Evolutionary conservation across 768 basidiomycete species (phyloP), one percentile per base, ranked within the genome.

Genomic region (Asterophora parasitica): DNA sequence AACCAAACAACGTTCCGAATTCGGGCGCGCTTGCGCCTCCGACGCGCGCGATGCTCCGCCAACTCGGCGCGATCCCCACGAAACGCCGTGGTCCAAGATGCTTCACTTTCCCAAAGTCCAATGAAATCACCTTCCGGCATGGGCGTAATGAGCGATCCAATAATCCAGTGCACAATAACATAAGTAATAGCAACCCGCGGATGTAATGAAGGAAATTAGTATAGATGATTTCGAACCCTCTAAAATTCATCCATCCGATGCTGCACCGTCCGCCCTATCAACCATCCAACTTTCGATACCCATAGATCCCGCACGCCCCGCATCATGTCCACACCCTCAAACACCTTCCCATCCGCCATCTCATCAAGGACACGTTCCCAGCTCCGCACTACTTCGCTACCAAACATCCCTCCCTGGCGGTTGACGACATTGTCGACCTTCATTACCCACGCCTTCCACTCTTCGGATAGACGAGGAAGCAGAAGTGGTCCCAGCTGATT

Each of bases 401-500:
- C 81, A 61, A 90, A 90, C 88, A 92, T 88, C 4, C 86, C 81
- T 4, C 80, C 86, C 51, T 84, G 73, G 11, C 65, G 70, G 58
- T 92, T 92, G 4, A 88, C 85, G 12, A 78, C 66, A 7, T 77
- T 69, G 55, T 90, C 86, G 26, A 92, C 74, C 39, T 74, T 74
- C 32, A 79, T 72, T 15, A 89, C 71, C 89, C 89, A 92, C 11
- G 79, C 81, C 42, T 69, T 76, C 89, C 90, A 92, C 61, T 92
- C 89, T 43, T 82, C 74, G 7, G 72, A 57, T 20, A 92, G 65
- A 8, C 87, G 82, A 1, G 82, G 78, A 39, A 84, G 70, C 8
- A 92, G 63, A 35, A 77, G 65, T 1, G 78, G 79, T 8, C 64
- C 72, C 35, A 89, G 68, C 42, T 75, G 73, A 11, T 76, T 69